phyloP scores from a whole-genome alignment of 2,329 filamentous ascomycete species.

The Xylaria sp. region DNA sequence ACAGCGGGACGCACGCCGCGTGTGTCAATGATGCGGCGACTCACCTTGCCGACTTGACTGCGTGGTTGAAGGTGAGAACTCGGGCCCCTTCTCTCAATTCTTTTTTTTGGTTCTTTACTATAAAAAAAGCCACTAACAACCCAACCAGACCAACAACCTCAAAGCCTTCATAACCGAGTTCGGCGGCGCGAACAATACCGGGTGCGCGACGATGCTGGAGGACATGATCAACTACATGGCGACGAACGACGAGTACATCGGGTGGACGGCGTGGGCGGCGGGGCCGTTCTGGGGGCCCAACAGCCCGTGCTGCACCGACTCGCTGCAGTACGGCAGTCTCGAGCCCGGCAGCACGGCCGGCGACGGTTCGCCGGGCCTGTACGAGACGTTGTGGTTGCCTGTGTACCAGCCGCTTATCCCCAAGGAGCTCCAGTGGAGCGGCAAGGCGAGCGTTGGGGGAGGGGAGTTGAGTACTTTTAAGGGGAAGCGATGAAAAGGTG shows the following conservation, averaged over 20 bases:
- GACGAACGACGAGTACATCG: slow-evolving; percentile 59
- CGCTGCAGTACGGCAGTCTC: slow-evolving; percentile 55
- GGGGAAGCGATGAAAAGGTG: neutral
- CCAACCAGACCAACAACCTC: slow-evolving; percentile 41
- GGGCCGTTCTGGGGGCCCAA: slow-evolving; percentile 61
- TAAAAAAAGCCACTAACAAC: neutral
- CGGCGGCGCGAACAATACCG: slow-evolving; percentile 58
- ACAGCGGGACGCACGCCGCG: slow-evolving; percentile 56
- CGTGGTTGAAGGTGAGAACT: slow-evolving; percentile 55
- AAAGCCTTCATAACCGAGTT: slow-evolving; percentile 64
- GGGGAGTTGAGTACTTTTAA: slow-evolving; percentile 36
- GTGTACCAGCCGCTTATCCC: slow-evolving; percentile 58
- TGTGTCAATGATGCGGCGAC: slow-evolving; percentile 54
- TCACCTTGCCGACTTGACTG: slow-evolving; percentile 56
- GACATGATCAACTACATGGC: slow-evolving; percentile 60
- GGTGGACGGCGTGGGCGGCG: slow-evolving; percentile 63
- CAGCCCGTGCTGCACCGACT: slow-evolving; percentile 58
- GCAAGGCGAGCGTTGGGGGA: slow-evolving; percentile 47
- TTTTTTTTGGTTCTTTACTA: neutral
- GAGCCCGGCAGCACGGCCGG: slow-evolving; percentile 59
- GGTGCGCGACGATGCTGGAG: slow-evolving; percentile 54
- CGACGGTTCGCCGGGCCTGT: slow-evolving; percentile 57
- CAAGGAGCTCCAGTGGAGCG: slow-evolving; percentile 53
- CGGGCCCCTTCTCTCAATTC: too few species aligned
- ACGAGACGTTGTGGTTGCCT: slow-evolving; percentile 59